Conservation (phyloP, 140 eudicot species). For the Stevia rebaudiana region DNA sequence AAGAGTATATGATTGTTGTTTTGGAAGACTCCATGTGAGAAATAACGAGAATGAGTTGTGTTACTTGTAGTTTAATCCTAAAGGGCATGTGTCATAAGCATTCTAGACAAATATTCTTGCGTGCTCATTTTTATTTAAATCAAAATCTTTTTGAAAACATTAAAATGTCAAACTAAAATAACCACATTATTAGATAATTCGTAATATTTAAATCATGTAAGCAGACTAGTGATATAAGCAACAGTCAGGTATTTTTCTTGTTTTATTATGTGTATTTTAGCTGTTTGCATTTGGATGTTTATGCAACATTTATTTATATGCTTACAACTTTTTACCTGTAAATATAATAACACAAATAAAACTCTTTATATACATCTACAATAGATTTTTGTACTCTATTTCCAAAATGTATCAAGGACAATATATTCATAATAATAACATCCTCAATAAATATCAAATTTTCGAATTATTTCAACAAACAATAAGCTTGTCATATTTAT, state of each 20-base stretch:
- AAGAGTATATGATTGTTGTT: no score
- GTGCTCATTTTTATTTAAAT: constrained; percentile 9
- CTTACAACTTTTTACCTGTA: neutral
- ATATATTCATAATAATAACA: no score
- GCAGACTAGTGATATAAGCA: neutral
- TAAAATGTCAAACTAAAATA: neutral
- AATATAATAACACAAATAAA: neutral
- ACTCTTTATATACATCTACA: no score
- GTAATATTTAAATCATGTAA: neutral
- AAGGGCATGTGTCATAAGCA: constrained; percentile 12
- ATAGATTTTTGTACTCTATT: no score
- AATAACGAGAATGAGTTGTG: constrained; percentile 27
- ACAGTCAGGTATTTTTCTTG: neutral
- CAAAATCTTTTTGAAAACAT: neutral
- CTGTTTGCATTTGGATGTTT: neutral
- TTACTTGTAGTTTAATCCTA: constrained; percentile 11
- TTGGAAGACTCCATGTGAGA: constrained; percentile 34
- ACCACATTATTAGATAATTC: neutral
- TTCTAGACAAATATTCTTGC: constrained; percentile 21
- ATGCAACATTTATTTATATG: neutral
- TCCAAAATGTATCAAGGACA: neutral
- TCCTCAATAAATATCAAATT: no score
- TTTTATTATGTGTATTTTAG: neutral
- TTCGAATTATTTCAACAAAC: no score
- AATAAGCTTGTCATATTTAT: no score